Conservation (phyloP, 2,329 filamentous ascomycete species). For the Colletotrichum ledebouriae region DNA sequence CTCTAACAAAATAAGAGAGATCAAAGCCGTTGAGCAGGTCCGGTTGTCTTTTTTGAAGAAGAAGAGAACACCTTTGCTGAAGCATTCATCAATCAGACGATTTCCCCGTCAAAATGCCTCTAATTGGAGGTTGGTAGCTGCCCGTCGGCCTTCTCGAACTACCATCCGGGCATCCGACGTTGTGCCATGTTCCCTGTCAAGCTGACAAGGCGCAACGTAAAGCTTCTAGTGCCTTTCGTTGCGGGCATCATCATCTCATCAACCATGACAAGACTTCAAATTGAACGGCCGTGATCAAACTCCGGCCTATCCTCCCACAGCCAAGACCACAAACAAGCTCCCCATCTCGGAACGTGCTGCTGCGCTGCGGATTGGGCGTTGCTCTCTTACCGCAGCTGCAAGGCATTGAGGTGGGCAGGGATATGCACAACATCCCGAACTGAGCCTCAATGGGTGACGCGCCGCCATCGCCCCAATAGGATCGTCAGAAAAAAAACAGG, state of each 20-base stretch:
- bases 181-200: constrained; percentile 21
- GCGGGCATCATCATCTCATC: neutral
- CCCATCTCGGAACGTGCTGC: neutral
- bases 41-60: neutral
- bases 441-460: constrained; percentile 42
- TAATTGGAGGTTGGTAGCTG: constrained; percentile 9
- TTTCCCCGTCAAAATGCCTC: neutral
- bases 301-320: neutral
- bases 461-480: constrained; percentile 28
- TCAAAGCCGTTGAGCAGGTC: constrained; percentile 12
- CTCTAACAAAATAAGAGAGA: neutral
- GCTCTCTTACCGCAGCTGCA: constrained; percentile 10
- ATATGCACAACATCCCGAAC: constrained; percentile 41
- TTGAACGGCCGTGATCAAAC: neutral
- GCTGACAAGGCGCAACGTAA: constrained; percentile 18
- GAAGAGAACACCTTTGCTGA: neutral
- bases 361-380: neutral
- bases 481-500: constrained; percentile 5
- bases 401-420: constrained; percentile 9
- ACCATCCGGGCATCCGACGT: neutral
- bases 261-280: no score
- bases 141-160: neutral
- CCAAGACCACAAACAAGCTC: constrained; percentile 8
- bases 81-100: constrained; percentile 13
- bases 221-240: neutral